Conservation (phyloP, 345 rosid species). For the Salix purpurea region DNA sequence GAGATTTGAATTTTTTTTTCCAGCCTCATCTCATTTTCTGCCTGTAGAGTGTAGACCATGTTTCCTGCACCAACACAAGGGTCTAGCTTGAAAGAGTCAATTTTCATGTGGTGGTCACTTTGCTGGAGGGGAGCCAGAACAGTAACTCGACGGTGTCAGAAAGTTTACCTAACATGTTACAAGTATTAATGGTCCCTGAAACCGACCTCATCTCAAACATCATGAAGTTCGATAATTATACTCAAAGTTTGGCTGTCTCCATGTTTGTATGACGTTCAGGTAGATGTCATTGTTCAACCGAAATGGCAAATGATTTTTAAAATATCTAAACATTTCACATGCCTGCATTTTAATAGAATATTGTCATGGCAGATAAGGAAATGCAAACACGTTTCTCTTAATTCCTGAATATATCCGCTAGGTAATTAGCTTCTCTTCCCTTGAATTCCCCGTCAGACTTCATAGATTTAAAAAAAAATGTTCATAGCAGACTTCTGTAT, state of each 20-base stretch:
- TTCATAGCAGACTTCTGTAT: background rate
- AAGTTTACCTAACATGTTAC: conserved; percentile 5
- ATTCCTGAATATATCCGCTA: background rate
- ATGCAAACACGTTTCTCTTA: background rate
- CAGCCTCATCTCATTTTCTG: too few species aligned
- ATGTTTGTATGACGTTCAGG: background rate
- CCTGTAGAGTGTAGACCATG: too few species aligned
- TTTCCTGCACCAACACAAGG: background rate
- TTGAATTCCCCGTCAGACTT: background rate
- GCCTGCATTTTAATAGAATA: background rate
- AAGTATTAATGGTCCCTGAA: background rate
- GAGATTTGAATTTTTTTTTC: too few species aligned
- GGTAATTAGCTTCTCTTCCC: background rate
- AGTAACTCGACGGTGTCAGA: background rate
- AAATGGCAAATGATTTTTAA: background rate
- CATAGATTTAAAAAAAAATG: background rate
- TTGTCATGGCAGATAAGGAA: background rate
- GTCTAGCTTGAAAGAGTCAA: background rate
- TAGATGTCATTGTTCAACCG: background rate
- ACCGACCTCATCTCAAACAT: background rate
- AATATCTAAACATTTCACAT: too few species aligned
- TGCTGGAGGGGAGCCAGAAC: background rate
- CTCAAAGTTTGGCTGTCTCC: conserved; percentile 3
- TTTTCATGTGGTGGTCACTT: background rate
- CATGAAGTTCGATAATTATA: background rate